phyloP scores from a whole-genome alignment of 2,329 filamentous ascomycete species.

The Scytalidium lignicola region DNA sequence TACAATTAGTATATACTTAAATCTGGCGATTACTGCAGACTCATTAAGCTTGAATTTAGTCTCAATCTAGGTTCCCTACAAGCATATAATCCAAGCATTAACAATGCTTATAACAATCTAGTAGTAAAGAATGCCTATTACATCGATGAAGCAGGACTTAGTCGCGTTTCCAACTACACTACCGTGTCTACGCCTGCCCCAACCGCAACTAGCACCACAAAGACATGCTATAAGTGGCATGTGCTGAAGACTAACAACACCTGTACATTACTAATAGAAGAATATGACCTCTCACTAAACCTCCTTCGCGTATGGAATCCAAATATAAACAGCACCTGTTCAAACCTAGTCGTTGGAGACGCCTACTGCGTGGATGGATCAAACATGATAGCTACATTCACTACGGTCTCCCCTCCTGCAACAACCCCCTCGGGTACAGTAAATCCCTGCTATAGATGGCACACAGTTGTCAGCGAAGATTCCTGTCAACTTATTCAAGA shows the following conservation, averaged over 20 bases:
- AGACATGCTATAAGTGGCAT: neutral
- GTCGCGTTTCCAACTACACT: too few species aligned
- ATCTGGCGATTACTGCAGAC: neutral
- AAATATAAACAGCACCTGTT: conserved; percentile 24
- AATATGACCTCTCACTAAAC: conserved; percentile 20
- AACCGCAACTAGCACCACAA: neutral
- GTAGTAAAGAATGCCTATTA: neutral
- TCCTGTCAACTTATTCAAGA: neutral
- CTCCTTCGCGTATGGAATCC: conserved; percentile 27
- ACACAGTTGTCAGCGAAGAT: neutral
- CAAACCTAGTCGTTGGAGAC: conserved; percentile 30
- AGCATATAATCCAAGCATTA: neutral
- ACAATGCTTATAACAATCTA: conserved; percentile 1
- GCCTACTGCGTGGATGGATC: conserved; percentile 25
- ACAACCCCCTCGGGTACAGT: neutral
- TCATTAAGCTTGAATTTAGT: neutral
- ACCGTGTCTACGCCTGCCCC: too few species aligned
- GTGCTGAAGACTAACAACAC: neutral
- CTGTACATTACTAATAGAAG: conserved; percentile 22
- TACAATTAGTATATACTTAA: neutral
- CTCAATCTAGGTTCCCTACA: neutral
- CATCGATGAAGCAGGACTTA: conserved; percentile 1
- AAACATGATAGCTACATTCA: neutral
- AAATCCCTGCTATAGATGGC: neutral
- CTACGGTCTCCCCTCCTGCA: neutral